A percentile compares a stretch with the other conserved stretches of the same genome.
phyloP scores from a whole-genome alignment of 371 early-diverging fungal species.

The Entomophthora muscae region DNA sequence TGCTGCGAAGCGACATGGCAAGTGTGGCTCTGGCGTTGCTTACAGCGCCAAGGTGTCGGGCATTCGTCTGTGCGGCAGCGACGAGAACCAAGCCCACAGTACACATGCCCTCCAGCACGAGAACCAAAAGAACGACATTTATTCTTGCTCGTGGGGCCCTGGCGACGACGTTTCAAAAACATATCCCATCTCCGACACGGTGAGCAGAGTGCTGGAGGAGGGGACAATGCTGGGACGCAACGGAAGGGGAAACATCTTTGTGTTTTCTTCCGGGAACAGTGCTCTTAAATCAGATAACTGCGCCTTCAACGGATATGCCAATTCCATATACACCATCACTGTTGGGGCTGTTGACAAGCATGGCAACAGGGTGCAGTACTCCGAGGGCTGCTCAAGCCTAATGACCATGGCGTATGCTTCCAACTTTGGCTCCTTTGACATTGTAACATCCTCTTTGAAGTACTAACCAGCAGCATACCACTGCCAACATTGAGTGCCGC shows the following conservation, averaged over 20 bases:
- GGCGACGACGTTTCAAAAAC: constrained; percentile 70
- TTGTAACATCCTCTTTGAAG: no score
- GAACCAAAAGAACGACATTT: constrained; percentile 75
- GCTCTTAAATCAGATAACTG: constrained; percentile 69
- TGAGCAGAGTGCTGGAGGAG: constrained; percentile 64
- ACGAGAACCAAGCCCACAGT: constrained; percentile 72
- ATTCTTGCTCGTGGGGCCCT: constrained; percentile 92
- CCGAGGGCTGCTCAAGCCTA: constrained; percentile 80
- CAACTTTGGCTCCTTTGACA: no score
- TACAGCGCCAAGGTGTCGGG: constrained; percentile 75
- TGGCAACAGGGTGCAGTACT: constrained; percentile 61
- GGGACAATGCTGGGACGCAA: constrained; percentile 59
- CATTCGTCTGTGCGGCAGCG: constrained; percentile 39
- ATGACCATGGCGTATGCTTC: constrained; percentile 74
- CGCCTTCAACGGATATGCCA: constrained; percentile 93
- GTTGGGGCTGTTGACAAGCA: constrained; percentile 73
- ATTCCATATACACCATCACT: constrained; percentile 84
- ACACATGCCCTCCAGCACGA: constrained; percentile 72
- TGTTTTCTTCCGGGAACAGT: constrained; percentile 93
- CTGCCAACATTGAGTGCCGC: constrained; percentile 40
- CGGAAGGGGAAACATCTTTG: constrained; percentile 76
- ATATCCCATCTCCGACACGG: constrained; percentile 33
- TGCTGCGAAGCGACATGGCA: constrained; percentile 69
- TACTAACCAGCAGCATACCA: no score
- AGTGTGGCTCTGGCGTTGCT: constrained; percentile 92